These are phyloP conservation scores for Coemansia sp. DNA, from an alignment of 192 early-diverging fungal genomes.

Conservation along the genomic window DNA sequence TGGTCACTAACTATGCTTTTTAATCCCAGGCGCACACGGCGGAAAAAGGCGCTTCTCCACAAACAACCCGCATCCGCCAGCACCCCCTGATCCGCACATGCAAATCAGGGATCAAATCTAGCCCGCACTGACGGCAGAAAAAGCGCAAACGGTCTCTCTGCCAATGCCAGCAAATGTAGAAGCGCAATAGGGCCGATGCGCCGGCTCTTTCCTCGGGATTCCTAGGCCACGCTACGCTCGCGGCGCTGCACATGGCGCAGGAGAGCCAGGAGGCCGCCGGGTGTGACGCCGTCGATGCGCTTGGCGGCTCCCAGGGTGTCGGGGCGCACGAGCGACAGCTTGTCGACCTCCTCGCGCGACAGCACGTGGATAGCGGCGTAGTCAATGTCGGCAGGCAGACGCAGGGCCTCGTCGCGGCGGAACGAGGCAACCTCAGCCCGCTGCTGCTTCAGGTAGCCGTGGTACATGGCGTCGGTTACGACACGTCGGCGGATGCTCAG, in stretches of 20 bases:
- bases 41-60: too few relatives aligned
- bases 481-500: slow-evolving; percentile 54
- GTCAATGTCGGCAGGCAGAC: slow-evolving; percentile 61
- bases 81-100: too few relatives aligned
- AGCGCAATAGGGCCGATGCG: too few relatives aligned
- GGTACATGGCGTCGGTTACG: slow-evolving; percentile 63
- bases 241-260: slow-evolving; percentile 56
- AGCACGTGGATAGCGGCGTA: slow-evolving; percentile 50
- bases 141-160: too few relatives aligned
- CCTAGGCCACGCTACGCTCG: too few relatives aligned
- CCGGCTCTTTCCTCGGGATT: too few relatives aligned
- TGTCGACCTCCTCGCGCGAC: slow-evolving; percentile 50
- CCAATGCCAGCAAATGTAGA: too few relatives aligned
- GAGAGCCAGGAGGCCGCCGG: slow-evolving; percentile 66
- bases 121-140: too few relatives aligned
- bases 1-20: too few relatives aligned
- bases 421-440: slow-evolving; percentile 58
- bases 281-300: slow-evolving; percentile 77
- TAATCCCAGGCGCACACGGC: too few relatives aligned
- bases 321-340: slow-evolving; percentile 33
- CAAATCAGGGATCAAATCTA: too few relatives aligned
- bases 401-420: slow-evolving; percentile 63
- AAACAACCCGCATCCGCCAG: too few relatives aligned
- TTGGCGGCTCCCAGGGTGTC: slow-evolving; percentile 63
- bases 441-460: slow-evolving; percentile 64